A percentile compares a stretch with the other conserved stretches of the same genome.
These are phyloP conservation scores for Leccinum angustisporum DNA, from an alignment of 1,284 basidiomycete species.

Conservation along the genomic window DNA sequence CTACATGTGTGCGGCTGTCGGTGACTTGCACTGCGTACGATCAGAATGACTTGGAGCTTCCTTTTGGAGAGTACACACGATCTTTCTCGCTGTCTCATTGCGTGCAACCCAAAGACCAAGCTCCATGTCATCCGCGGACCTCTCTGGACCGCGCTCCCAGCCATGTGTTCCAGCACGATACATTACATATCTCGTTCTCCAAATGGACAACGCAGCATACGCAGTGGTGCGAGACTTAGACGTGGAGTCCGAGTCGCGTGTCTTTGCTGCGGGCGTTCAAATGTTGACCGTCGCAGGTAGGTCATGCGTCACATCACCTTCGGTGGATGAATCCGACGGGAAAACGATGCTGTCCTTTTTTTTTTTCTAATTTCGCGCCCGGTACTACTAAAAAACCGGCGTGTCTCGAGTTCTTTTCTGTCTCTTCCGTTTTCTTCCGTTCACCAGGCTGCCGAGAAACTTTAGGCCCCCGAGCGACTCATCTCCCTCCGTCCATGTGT, in stretches of 20 bases:
- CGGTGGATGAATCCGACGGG: conserved; percentile 3
- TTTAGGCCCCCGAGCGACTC: conserved; percentile 15
- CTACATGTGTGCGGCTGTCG: conserved; percentile 4
- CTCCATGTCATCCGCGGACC: conserved; percentile 43
- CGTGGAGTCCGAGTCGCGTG: conserved; percentile 9
- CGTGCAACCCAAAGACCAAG: conserved; percentile 9
- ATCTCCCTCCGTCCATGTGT: conserved; percentile 13
- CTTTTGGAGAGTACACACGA: conserved; percentile 43
- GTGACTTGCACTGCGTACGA: conserved; percentile 7
- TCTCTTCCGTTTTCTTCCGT: background rate
- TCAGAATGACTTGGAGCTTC: conserved; percentile 13
- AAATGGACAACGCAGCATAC: conserved; percentile 35
- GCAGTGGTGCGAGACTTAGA: conserved; percentile 9
- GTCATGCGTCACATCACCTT: conserved; percentile 7
- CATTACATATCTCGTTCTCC: conserved; percentile 47
- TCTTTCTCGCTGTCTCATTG: conserved; percentile 30
- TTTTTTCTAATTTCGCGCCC: background rate
- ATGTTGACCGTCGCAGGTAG: background rate
- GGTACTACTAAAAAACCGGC: background rate
- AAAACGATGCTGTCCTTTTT: conserved; percentile 7
- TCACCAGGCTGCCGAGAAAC: conserved; percentile 12
- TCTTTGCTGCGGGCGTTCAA: conserved; percentile 10
- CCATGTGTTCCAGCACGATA: conserved; percentile 43
- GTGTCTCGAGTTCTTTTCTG: background rate
- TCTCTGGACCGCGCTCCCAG: conserved; percentile 41